Evolutionary conservation across 495 filamentous ascomycete genomes (phyloP), one percentile per base, ranked within the genome.

Genomic region (Lentithecium fluviatile): DNA sequence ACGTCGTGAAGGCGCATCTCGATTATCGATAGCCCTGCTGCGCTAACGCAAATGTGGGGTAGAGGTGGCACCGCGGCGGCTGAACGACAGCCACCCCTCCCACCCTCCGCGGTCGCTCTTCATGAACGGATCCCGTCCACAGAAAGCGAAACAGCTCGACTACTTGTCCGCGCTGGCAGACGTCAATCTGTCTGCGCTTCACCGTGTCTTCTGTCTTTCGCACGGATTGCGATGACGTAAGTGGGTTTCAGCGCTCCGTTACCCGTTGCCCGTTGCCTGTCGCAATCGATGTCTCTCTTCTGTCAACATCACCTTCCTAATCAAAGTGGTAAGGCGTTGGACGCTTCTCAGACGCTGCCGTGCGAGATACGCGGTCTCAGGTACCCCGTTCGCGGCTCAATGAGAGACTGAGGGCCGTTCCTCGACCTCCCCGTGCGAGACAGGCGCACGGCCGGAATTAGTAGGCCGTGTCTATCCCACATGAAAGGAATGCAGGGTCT

Each of bases 1-100:
- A 56, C 42, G 40, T 56, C 20, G 53, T 46, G 53, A 36, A 24
- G n/a, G 1, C 29, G 53, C 53, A 56, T 45, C 53, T 56, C 40
- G 38, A 55, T 43, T 45, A 43, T 20, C 40, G 13, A 43, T 17
- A 25, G 13, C 48, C 29, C 48, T 34, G 48, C 34, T 4, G 15
- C 48, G 48, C 48, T 51, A 51, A 13, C 17, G 45, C 48, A 24
- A 29, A 11, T 51, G 48, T 51, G 48, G 48, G 26, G 48, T 29
- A 43, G 40, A n/a, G n/a, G n/a, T n/a, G n/a, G n/a, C n/a, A n/a
- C n/a, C n/a, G n/a, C n/a, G n/a, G 40, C 15, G 40, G 40, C 40
- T 43, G 40, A 32, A 43, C 15, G 40, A 43, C 40, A 5, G 40
- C 40, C 40, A 43, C 40, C 40, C 21, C 21, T 15, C 45, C 8